Conservation (phyloP, 345 rosid species). For the Ceriops zippeliana region DNA sequence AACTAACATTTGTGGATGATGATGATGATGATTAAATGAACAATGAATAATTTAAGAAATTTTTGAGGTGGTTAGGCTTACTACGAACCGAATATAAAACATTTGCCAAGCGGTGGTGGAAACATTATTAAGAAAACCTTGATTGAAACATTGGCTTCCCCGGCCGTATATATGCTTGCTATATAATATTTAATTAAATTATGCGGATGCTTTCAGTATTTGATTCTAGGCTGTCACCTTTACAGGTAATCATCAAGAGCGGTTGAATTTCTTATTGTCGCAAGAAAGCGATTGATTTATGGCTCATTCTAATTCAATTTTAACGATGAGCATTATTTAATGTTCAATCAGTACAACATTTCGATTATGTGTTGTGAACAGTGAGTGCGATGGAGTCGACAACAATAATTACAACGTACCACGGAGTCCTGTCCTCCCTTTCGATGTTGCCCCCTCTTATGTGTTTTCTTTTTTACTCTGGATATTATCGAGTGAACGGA, state of each 20-base stretch:
- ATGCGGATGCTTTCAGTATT: not conserved
- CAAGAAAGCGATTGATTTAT: constrained; percentile 18
- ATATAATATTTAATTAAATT: constrained; percentile 7
- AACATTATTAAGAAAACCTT: constrained; percentile 11
- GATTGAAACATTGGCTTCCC: constrained; percentile 26
- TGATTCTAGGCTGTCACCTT: constrained; percentile 26
- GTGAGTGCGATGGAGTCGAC: not conserved
- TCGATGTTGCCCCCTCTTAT: not conserved
- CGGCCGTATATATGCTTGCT: constrained; percentile 9
- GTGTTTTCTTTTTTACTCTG: too few species aligned
- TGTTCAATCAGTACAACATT: not conserved
- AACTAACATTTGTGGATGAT: not conserved
- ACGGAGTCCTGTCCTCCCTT: not conserved
- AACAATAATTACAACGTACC: constrained; percentile 24
- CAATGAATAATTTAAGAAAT: not conserved
- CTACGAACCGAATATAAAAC: not conserved
- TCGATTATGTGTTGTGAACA: not conserved
- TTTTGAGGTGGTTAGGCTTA: constrained; percentile 2
- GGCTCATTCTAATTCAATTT: not conserved
- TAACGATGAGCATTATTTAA: not conserved
- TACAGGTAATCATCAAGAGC: constrained; percentile 16
- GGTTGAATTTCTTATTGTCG: constrained; percentile 19
- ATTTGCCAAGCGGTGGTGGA: constrained; percentile 13
- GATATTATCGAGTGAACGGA: not conserved
- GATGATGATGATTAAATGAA: not conserved